These are phyloP conservation scores for Candida tetrigidarum DNA, from an alignment of 1,139 yeast species.

Conservation along the genomic window DNA sequence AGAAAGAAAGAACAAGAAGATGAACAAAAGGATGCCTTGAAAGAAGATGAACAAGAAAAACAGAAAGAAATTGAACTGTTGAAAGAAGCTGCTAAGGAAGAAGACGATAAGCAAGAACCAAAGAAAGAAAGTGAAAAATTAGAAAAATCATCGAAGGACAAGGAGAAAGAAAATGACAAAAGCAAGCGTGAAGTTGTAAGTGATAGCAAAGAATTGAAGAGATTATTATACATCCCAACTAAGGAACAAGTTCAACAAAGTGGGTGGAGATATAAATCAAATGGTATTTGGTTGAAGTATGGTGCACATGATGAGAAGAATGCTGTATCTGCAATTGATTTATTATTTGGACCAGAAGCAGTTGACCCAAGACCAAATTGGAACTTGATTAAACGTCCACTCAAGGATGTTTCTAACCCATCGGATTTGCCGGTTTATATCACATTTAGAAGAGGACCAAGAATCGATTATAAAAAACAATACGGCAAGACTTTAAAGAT, in stretches of 20 bases:
- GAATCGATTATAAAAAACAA: conserved; percentile 25
- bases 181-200: conserved; percentile 21
- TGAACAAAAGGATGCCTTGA: conserved; percentile 14
- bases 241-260: conserved; percentile 28
- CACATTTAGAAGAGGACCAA: conserved; percentile 33
- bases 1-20: conserved; percentile 19
- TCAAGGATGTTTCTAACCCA: conserved; percentile 26
- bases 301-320: conserved; percentile 38
- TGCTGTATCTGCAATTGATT: conserved; percentile 54
- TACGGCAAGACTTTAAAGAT: conserved; percentile 29
- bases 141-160: conserved; percentile 7
- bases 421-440: conserved; percentile 28
- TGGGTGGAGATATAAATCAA: conserved; percentile 41
- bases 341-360: conserved; percentile 73
- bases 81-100: background rate
- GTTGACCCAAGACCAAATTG: conserved; percentile 81
- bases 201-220: conserved; percentile 27
- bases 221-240: conserved; percentile 34
- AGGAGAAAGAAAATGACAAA: conserved; percentile 9
- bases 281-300: conserved; percentile 40
- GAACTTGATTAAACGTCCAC: conserved; percentile 44
- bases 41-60: conserved; percentile 1
- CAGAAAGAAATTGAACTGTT: conserved; percentile 1
- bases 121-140: conserved; percentile 9
- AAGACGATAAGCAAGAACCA: conserved; percentile 8